Base-by-base conservation (phyloP, 768 basidiomycete species). In the Pleurotus sapidus region DNA sequence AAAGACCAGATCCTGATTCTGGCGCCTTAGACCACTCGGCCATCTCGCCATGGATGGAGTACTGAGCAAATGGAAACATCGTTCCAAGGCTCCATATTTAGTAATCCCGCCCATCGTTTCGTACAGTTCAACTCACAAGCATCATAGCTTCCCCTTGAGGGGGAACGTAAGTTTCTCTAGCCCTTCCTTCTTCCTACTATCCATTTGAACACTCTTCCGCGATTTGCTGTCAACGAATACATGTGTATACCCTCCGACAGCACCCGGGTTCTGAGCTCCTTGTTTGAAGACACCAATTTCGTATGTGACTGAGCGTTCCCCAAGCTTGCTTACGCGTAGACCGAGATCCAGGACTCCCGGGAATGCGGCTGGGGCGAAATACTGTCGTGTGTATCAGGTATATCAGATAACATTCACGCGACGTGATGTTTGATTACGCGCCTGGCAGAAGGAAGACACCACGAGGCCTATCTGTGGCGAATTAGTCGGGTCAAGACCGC, bases 201-300 rank as follows among this genome's bases (percentile, higher is more conserved):
- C 69, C 64, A 91, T 86, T 0, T 73, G 61, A 0, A 70, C 69
- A 57, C 86, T 86, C 72, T 81, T 84, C 47, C 91, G 72, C 43
- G 80, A 81, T 55, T 63, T 61, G 45, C 78, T 80, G 24, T 84
- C 83, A 3, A 93, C 91, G 65, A 92, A 93, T n/a, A 93, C 91
- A 67, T 93, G 91, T 0, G 88, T 92, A 56, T 93, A 92, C 8
- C 80, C 81, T 1, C 80, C 81, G 17, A 82, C 81, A 11, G 78
- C 81, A 0, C 73, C 73, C 1, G 75, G 73, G 8, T 67, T 66
- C 23, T 40, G 37, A 11, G 15, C 17, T 14, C 72, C 80, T 49
- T 82, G 73, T 48, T 74, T 75, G 64, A 93, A 93, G 14, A 93
- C 84, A 0, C 86, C 91, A 1, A 93, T 79, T 64, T 93, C 90